Conservation (phyloP, 2,329 filamentous ascomycete genomes). For the Ceratocystis alfenasii region DNA sequence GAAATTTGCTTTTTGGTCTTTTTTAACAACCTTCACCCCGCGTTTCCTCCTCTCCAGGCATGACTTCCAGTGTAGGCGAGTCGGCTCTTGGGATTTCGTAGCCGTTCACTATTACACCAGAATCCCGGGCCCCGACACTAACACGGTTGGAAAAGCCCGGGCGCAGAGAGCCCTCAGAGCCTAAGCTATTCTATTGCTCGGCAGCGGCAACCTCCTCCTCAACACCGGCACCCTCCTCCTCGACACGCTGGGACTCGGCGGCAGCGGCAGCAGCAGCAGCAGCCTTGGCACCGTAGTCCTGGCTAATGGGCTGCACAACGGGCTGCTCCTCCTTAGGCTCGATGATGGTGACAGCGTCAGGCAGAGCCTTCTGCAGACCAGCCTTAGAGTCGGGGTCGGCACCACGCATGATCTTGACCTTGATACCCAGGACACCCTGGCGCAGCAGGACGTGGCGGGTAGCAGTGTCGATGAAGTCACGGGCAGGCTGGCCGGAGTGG, state of each 20-base stretch:
- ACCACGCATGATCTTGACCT: constrained; percentile 99
- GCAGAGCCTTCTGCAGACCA: constrained; percentile 91
- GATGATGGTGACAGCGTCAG: constrained; percentile 98
- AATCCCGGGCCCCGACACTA: constrained; percentile 18
- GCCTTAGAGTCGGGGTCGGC: constrained; percentile 99
- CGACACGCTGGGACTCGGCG: constrained; percentile 41
- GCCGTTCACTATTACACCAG: constrained; percentile 15
- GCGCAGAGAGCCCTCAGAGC: constrained; percentile 22
- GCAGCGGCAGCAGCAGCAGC: constrained; percentile 48
- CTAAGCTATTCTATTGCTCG: constrained; percentile 31
- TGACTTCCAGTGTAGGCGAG: constrained; percentile 17
- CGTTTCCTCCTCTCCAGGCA: constrained; percentile 13
- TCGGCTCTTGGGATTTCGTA: constrained; percentile 16
- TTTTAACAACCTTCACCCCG: constrained; percentile 7
- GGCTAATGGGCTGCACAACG: constrained; percentile 86
- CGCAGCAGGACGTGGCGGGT: constrained; percentile 99
- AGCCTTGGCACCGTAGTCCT: constrained; percentile 97
- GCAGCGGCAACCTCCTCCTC: constrained; percentile 40
- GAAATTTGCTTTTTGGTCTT: constrained; percentile 13
- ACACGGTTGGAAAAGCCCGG: constrained; percentile 21
- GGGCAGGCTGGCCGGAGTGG: constrained; percentile 98
- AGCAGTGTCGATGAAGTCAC: constrained; percentile 98
- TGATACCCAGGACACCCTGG: constrained; percentile 99
- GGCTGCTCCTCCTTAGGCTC: constrained; percentile 99
- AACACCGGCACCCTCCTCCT: constrained; percentile 43